Percentiles rank a stretch among this genome's conserved stretches.
phyloP scores from a whole-genome alignment of 495 filamentous ascomycete species.

The Chaetomium tenue region DNA sequence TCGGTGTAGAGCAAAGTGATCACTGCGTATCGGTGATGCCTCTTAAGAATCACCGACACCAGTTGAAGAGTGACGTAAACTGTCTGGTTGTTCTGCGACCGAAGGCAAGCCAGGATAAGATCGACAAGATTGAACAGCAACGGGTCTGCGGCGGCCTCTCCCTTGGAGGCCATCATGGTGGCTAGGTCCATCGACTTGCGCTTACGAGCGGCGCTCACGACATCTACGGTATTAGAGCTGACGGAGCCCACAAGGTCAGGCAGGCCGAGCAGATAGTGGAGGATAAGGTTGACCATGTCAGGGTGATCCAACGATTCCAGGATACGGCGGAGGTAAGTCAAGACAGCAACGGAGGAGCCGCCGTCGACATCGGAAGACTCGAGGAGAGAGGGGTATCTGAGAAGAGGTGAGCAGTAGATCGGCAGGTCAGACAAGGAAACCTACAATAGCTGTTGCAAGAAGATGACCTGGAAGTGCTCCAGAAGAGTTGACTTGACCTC shows the following conservation, averaged over 20 bases:
- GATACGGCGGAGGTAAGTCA: slow-evolving; percentile 89
- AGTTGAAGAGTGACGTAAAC: slow-evolving; percentile 84
- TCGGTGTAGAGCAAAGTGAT: slow-evolving; percentile 69
- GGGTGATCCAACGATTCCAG: slow-evolving; percentile 87
- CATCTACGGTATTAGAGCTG: slow-evolving; percentile 28
- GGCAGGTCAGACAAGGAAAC: slow-evolving; percentile 29
- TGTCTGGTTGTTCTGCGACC: slow-evolving; percentile 82
- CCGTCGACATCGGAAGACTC: slow-evolving; percentile 97
- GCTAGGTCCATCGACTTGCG: slow-evolving; percentile 85
- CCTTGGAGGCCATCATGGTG: slow-evolving; percentile 68
- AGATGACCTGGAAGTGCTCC: slow-evolving; percentile 96
- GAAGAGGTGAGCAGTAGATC: slow-evolving; percentile 19
- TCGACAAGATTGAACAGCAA: slow-evolving; percentile 90
- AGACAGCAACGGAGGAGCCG: slow-evolving; percentile 90
- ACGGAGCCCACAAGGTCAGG: slow-evolving; percentile 49
- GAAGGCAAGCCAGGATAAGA: slow-evolving; percentile 80
- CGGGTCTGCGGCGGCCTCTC: slow-evolving; percentile 70
- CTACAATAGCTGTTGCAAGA: slow-evolving; percentile 90
- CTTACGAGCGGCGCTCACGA: slow-evolving; percentile 65
- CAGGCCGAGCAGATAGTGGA: slow-evolving; percentile 87
- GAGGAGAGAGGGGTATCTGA: slow-evolving; percentile 87
- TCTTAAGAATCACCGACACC: slow-evolving; percentile 75
- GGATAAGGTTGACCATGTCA: slow-evolving; percentile 85
- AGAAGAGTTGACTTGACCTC: slow-evolving; percentile 90
- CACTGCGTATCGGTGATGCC: slow-evolving; percentile 82